phyloP scores from a whole-genome alignment of 768 basidiomycete genomes.

The Leccinum barrowsii region DNA sequence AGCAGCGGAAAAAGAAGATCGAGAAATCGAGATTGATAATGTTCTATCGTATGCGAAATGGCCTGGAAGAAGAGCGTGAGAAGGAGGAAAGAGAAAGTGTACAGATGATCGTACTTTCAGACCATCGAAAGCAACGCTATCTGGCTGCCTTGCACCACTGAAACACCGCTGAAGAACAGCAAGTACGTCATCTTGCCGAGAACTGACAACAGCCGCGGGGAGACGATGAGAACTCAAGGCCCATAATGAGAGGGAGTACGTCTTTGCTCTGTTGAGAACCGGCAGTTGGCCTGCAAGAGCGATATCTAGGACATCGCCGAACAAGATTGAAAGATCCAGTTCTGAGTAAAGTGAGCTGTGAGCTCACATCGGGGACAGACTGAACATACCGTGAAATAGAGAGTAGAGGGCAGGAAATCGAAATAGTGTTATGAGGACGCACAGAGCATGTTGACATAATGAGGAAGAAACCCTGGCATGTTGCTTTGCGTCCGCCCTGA shows the following conservation, averaged over 20 bases:
- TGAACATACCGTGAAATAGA: slow-evolving; percentile 48
- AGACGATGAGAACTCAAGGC: slow-evolving; percentile 48
- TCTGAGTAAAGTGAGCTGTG: slow-evolving; percentile 29
- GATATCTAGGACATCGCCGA: slow-evolving; percentile 45
- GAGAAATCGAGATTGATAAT: slow-evolving; percentile 16
- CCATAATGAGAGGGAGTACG: slow-evolving; percentile 46
- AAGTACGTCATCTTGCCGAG: slow-evolving; percentile 31
- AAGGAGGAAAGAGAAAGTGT: background rate
- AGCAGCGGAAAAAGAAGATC: slow-evolving; percentile 19
- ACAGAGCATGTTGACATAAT: slow-evolving; percentile 54
- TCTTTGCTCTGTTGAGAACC: slow-evolving; percentile 41
- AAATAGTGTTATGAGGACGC: slow-evolving; percentile 49
- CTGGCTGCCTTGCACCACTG: slow-evolving; percentile 20
- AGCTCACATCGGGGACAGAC: background rate
- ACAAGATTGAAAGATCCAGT: slow-evolving; percentile 40
- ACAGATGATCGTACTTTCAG: slow-evolving; percentile 23
- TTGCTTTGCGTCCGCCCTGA: slow-evolving; percentile 38
- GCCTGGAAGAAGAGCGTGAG: slow-evolving; percentile 19
- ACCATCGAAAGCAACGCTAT: slow-evolving; percentile 20
- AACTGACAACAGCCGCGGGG: slow-evolving; percentile 37
- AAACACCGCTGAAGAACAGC: slow-evolving; percentile 37
- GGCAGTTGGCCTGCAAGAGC: slow-evolving; percentile 34
- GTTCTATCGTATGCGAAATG: slow-evolving; percentile 21
- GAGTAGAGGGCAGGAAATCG: slow-evolving; percentile 42
- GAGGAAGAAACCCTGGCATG: slow-evolving; percentile 38